Evolutionary conservation across 495 filamentous ascomycete species (phyloP).

Genomic region (Aspergillus ostianus): DNA sequence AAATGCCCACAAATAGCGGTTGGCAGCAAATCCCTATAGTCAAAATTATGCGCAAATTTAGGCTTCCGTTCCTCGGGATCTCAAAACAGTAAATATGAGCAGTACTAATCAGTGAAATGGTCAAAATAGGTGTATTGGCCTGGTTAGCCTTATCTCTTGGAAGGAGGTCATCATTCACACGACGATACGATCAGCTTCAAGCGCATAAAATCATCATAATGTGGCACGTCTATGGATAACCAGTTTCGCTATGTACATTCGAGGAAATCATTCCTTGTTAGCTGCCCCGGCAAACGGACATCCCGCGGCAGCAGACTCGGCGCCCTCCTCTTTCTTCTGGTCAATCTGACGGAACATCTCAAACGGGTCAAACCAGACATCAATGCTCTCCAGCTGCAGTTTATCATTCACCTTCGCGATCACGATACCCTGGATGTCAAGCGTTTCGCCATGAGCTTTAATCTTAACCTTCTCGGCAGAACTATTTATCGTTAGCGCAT

Average conservation of each 20-base stretch:
- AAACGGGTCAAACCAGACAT: constrained; percentile 64
- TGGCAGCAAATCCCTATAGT: too few relatives aligned
- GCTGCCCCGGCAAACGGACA: background rate
- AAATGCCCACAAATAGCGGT: too few relatives aligned
- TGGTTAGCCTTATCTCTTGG: too few relatives aligned
- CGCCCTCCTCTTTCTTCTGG: background rate
- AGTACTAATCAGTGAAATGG: too few relatives aligned
- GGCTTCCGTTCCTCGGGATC: too few relatives aligned
- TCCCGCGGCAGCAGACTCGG: background rate
- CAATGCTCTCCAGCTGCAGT: constrained; percentile 52
- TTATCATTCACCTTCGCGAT: constrained; percentile 59
- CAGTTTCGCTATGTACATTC: background rate
- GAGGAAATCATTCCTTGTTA: background rate
- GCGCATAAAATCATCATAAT: background rate
- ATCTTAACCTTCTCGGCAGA: constrained; percentile 58
- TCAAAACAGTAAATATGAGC: too few relatives aligned
- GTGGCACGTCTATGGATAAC: background rate
- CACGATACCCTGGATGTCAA: constrained; percentile 52
- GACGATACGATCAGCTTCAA: too few relatives aligned
- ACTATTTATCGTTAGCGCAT: constrained; percentile 25
- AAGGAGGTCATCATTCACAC: too few relatives aligned
- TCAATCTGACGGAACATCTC: constrained; percentile 66
- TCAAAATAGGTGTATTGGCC: too few relatives aligned
- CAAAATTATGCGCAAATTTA: too few relatives aligned
- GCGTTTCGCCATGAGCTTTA: constrained; percentile 35